Evolutionary conservation across 441 rosid species (phyloP).

Genomic region (Populus tomentosa): DNA sequence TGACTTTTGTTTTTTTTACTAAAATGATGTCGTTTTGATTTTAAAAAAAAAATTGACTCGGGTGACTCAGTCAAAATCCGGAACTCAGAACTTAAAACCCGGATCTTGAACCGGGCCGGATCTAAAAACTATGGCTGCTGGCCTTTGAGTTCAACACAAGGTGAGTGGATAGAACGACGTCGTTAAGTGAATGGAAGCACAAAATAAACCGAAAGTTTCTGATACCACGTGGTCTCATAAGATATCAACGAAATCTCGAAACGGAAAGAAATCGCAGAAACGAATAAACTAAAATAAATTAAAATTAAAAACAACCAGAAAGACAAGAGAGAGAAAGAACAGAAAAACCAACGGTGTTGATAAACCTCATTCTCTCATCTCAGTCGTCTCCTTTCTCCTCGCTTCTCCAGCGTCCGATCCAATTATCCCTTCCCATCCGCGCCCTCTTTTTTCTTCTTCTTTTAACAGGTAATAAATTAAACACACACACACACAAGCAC

Average conservation of each 20-base stretch:
- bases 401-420: conserved; percentile 98
- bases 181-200: not conserved
- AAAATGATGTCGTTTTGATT: too few species aligned
- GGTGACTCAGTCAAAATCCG: too few species aligned
- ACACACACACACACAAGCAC: not conserved
- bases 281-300: not conserved
- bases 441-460: not conserved
- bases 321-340: not conserved
- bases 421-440: conserved; percentile 33
- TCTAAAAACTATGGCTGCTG: too few species aligned
- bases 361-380: conserved; percentile 45
- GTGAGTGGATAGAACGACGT: not conserved
- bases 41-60: too few species aligned
- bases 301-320: not conserved
- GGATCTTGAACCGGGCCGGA: too few species aligned
- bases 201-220: not conserved
- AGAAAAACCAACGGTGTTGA: conserved; percentile 81
- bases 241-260: not conserved
- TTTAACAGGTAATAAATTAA: not conserved
- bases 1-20: too few species aligned
- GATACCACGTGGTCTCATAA: conserved; percentile 9
- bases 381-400: conserved; percentile 53
- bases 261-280: not conserved
- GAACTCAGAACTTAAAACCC: too few species aligned
- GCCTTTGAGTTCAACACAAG: not conserved